Evolutionary conservation across 257 asterid genomes (phyloP), one percentile per base, ranked within the genome.

Genomic region (Ilex aquifolium): DNA sequence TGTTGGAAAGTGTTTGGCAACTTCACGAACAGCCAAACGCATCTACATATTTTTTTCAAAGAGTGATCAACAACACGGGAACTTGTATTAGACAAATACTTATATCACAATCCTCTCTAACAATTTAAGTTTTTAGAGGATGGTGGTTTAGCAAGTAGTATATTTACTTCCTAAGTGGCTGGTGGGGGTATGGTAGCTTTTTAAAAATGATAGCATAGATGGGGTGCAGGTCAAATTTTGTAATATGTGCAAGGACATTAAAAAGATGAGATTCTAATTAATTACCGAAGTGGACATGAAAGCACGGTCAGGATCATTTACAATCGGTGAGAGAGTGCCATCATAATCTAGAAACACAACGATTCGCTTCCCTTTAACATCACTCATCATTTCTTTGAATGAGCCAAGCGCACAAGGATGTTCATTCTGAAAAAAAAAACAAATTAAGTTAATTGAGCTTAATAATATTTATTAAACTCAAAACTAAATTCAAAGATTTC

Each of bases 221-320:
- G 10, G 15, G 15, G 31, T 36, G 42, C 42, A 36, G 42, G 8
- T 36, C 42, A 36, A 53, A 2, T 53, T 53, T 15, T 53, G 14
- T 17, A 53, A 7, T 7, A 53, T 15, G 3, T 7, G 0, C 10
- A 16, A 14, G 4, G 16, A 52, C 12, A 31, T 12, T 2, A 17
- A 61, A 13, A 56, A 2, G 7, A 46, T 31, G 10, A 27, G 17
- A 21, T 21, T 21, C 27, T 21, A 21, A 21, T 21, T 27, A 40
- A n/a, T 63, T 79, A 90, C 97, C 76, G 67, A 69, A 66, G 82
- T 82, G n/a, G 97, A 81, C 95, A 90, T 87, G 82, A 87, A 87
- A 10, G 95, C 97, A 13, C 78, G 65, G 17, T 90, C 81, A 50
- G 95, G 97, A 27, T 90, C 97, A 21, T 61, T 77, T 1, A 87